phyloP scores from a whole-genome alignment of 2,329 filamentous ascomycete genomes.

The Monilinia fructicola region DNA sequence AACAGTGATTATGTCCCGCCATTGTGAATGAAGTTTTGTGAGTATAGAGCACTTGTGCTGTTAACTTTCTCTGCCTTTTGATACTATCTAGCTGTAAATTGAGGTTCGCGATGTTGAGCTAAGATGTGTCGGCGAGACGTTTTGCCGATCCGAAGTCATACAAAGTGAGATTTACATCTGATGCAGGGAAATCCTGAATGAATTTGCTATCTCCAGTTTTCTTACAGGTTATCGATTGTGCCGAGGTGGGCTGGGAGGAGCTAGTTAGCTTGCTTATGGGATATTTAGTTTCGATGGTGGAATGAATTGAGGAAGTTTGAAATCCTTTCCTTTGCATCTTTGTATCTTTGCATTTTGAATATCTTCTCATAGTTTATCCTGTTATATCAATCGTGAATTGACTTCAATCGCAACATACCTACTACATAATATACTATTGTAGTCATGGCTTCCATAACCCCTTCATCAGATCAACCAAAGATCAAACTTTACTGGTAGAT shows the following conservation, averaged over 20 bases:
- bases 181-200: neutral
- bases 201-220: neutral
- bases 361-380: neutral
- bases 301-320: neutral
- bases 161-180: neutral
- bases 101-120: slow-evolving; percentile 25
- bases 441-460: slow-evolving; percentile 14
- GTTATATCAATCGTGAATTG: neutral
- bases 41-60: slow-evolving; percentile 23
- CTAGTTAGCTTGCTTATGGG: neutral
- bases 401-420: neutral
- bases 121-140: slow-evolving; percentile 8
- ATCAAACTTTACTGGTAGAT: slow-evolving; percentile 57
- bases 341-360: neutral
- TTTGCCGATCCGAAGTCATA: slow-evolving; percentile 5
- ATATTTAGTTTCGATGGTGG: neutral
- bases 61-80: neutral
- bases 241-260: slow-evolving; percentile 2
- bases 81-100: neutral
- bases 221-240: neutral
- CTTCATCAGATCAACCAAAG: slow-evolving; percentile 43
- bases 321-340: neutral
- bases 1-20: slow-evolving; percentile 52
- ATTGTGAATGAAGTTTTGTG: slow-evolving; percentile 41
- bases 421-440: neutral